Conservation (phyloP, 164 flowering plant genomes). For the Piper betle region DNA sequence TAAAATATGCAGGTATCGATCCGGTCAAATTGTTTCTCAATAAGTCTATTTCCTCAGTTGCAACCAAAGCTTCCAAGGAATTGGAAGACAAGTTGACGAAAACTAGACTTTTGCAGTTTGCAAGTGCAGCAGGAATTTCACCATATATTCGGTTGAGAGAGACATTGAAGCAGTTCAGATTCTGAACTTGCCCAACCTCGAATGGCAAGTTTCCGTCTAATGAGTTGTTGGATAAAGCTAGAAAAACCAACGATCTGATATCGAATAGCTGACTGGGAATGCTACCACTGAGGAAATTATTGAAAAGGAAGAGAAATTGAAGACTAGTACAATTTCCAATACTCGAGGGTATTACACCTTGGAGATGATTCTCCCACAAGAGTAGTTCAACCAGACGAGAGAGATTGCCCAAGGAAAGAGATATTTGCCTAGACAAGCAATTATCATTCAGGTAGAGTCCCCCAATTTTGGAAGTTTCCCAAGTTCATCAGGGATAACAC, state of each 20-base stretch:
- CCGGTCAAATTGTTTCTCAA: constrained; percentile 1
- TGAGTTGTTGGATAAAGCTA: constrained; percentile 7
- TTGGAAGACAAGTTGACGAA: constrained; percentile 1
- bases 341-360: constrained; percentile 3
- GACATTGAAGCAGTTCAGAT: background rate
- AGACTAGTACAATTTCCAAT: constrained; percentile 8
- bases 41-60: background rate
- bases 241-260: constrained; percentile 2
- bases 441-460: background rate
- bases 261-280: constrained; percentile 7
- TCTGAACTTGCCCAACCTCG: background rate
- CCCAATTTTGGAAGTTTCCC: background rate
- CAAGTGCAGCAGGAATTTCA: constrained; percentile 4
- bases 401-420: constrained; percentile 1
- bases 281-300: constrained; percentile 8
- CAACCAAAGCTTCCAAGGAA: background rate
- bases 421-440: background rate
- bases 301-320: background rate
- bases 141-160: background rate
- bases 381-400: background rate
- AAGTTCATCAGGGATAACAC: background rate
- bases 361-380: background rate
- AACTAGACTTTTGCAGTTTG: constrained; percentile 2
- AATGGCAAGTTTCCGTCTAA: constrained; percentile 6
- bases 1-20: constrained; percentile 2